These are phyloP conservation scores for Scleroderma bovista DNA, from an alignment of 768 basidiomycete genomes.

Conservation along the genomic window DNA sequence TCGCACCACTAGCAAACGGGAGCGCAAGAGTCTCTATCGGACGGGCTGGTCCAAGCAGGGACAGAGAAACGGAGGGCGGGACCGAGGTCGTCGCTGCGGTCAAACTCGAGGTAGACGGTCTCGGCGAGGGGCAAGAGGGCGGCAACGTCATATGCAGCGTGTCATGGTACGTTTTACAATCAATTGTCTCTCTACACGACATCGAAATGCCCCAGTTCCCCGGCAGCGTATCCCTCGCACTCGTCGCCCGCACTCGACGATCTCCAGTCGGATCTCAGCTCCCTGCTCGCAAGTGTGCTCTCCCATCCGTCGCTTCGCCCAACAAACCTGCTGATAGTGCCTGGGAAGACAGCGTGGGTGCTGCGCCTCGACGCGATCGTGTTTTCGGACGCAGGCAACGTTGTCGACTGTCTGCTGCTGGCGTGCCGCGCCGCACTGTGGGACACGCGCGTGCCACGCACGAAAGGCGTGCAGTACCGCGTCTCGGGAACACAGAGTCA, in stretches of 20 bases:
- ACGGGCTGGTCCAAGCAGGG: conserved; percentile 48
- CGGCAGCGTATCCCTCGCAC: conserved; percentile 72
- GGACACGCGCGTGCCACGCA: conserved; percentile 76
- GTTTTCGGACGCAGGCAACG: conserved; percentile 68
- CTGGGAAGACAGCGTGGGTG: conserved; percentile 67
- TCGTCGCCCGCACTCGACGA: conserved; percentile 64
- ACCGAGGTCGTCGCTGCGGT: conserved; percentile 77
- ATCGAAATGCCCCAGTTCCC: conserved; percentile 46
- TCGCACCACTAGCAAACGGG: conserved; percentile 79
- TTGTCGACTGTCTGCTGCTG: conserved; percentile 74
- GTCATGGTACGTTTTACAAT: conserved; percentile 55
- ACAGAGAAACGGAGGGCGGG: conserved; percentile 71
- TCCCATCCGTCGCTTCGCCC: conserved; percentile 65
- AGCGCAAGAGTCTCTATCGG: conserved; percentile 77
- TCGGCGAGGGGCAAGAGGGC: conserved; percentile 43
- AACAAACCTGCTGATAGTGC: conserved; percentile 54
- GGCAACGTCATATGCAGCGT: conserved; percentile 66
- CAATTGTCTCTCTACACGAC: conserved; percentile 4
- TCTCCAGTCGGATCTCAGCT: conserved; percentile 66
- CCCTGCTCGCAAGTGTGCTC: conserved; percentile 57
- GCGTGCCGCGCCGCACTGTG: conserved; percentile 75
- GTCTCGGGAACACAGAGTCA: conserved; percentile 30
- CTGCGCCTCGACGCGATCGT: conserved; percentile 70
- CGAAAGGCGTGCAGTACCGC: conserved; percentile 64
- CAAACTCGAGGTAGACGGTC: conserved; percentile 70